Evolutionary conservation across 1,284 basidiomycete genomes (phyloP).

Genomic region (Sanghuangporus sanghuang): DNA sequence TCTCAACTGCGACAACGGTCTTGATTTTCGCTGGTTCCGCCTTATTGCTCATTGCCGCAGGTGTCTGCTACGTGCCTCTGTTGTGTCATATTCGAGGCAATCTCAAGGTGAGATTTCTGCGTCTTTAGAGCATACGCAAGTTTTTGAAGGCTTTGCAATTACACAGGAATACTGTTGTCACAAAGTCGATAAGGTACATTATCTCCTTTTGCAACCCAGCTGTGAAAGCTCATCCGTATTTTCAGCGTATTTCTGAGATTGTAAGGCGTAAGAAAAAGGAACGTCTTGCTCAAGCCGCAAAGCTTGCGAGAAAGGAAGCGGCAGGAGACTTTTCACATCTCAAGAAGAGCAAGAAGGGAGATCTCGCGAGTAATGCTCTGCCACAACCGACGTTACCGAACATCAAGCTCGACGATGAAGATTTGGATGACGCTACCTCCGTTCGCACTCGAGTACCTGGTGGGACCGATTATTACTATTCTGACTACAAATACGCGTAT

Average conservation of each 20-base stretch:
- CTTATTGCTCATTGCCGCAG: slow-evolving; percentile 78
- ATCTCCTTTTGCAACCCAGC: background rate
- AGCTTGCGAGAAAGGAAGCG: slow-evolving; percentile 86
- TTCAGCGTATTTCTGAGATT: slow-evolving; percentile 83
- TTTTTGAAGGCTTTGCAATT: background rate
- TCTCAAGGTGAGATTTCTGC: slow-evolving; percentile 58
- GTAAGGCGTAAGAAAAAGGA: slow-evolving; percentile 91
- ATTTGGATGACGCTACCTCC: slow-evolving; percentile 16
- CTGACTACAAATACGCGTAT: slow-evolving; percentile 14
- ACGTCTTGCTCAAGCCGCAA: slow-evolving; percentile 77
- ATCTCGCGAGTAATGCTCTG: slow-evolving; percentile 74
- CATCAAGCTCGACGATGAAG: slow-evolving; percentile 44
- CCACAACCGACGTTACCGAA: slow-evolving; percentile 97
- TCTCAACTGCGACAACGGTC: slow-evolving; percentile 89
- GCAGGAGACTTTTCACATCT: slow-evolving; percentile 85
- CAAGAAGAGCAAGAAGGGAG: slow-evolving; percentile 85
- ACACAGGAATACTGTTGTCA: slow-evolving; percentile 94
- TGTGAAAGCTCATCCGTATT: slow-evolving; percentile 2
- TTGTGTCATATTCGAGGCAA: slow-evolving; percentile 95
- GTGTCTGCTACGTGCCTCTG: slow-evolving; percentile 86
- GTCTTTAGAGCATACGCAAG: background rate
- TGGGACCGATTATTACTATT: slow-evolving; percentile 14
- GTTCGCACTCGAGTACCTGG: slow-evolving; percentile 14
- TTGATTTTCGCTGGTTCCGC: slow-evolving; percentile 83
- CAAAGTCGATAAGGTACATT: slow-evolving; percentile 89